These are phyloP conservation scores for Penicillium olsonii DNA, from an alignment of 2,329 filamentous ascomycete species.

Conservation along the genomic window DNA sequence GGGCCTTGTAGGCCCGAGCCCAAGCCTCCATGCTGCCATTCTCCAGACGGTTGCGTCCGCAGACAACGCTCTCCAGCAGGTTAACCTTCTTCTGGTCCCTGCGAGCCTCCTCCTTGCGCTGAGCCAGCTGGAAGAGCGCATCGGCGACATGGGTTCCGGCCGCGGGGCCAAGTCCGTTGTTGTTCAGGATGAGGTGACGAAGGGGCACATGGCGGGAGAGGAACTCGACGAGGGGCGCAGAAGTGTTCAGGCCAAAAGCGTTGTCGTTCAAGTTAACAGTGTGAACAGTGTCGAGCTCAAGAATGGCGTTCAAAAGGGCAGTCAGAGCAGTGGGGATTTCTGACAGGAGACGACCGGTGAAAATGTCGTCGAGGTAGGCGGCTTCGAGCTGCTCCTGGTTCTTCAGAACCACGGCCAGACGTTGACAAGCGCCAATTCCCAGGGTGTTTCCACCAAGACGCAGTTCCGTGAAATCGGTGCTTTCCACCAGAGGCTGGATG, in stretches of 20 bases:
- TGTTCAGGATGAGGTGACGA: constrained; percentile 94
- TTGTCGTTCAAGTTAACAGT: constrained; percentile 98
- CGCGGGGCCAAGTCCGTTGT: constrained; percentile 92
- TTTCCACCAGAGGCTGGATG: constrained; percentile 71
- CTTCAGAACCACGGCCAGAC: constrained; percentile 77
- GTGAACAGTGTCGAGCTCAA: constrained; percentile 81
- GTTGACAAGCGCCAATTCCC: constrained; percentile 82
- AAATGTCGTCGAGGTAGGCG: constrained; percentile 95
- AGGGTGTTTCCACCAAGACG: constrained; percentile 88
- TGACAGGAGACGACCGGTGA: constrained; percentile 87
- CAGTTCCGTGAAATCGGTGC: constrained; percentile 74
- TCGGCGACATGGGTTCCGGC: constrained; percentile 88
- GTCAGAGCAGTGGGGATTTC: constrained; percentile 92
- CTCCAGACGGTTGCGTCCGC: constrained; percentile 92
- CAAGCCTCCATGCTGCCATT: constrained; percentile 95
- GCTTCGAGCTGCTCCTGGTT: constrained; percentile 79
- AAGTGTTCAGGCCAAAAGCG: constrained; percentile 93
- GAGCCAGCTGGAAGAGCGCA: constrained; percentile 78
- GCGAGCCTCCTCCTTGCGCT: constrained; percentile 74
- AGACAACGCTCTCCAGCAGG: constrained; percentile 92
- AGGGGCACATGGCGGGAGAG: constrained; percentile 84
- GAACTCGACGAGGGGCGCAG: constrained; percentile 90
- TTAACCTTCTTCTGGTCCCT: constrained; percentile 68
- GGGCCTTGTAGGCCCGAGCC: constrained; percentile 82
- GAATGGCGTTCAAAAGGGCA: constrained; percentile 78